Percentiles rank a stretch among this genome's conserved stretches.
phyloP scores from a whole-genome alignment of 305 asterid genomes.

The Fraxinus dipetala region DNA sequence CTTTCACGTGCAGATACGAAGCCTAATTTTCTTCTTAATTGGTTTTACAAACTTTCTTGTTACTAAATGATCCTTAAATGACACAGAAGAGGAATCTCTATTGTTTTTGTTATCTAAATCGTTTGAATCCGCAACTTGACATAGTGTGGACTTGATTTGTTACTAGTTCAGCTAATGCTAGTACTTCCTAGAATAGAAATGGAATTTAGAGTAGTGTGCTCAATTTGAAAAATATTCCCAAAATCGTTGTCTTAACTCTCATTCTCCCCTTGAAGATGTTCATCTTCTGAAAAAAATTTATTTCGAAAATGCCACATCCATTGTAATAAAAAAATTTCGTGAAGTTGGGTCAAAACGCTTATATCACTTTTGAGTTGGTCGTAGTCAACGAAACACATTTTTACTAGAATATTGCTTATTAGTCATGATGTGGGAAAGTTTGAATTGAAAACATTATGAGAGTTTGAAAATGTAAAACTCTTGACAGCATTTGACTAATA shows the following conservation, averaged over 20 bases:
- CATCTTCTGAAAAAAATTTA: not conserved
- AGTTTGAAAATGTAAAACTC: not conserved
- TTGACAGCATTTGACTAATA: not conserved
- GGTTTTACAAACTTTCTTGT: not conserved
- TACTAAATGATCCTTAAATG: not conserved
- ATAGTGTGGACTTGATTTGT: not conserved
- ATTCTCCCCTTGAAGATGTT: not conserved
- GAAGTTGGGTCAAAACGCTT: not conserved
- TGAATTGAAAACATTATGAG: not conserved
- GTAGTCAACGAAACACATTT: not conserved
- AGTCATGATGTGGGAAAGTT: not conserved
- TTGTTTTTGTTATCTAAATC: not conserved
- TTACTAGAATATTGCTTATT: not conserved
- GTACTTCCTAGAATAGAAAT: not conserved
- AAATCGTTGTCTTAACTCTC: not conserved
- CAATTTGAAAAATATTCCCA: not conserved
- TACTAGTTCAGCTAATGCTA: not conserved
- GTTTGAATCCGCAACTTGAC: not conserved
- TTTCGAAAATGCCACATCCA: not conserved
- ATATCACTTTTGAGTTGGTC: not conserved
- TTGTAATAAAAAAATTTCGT: no score
- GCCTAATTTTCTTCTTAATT: not conserved
- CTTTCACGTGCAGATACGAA: not conserved
- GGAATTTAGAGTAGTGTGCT: not conserved
- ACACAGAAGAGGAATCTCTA: not conserved